Evolutionary conservation across 2,329 filamentous ascomycete species (phyloP), one percentile per base, ranked within the genome.

Genomic region (Paraconiothyrium brasiliense): DNA sequence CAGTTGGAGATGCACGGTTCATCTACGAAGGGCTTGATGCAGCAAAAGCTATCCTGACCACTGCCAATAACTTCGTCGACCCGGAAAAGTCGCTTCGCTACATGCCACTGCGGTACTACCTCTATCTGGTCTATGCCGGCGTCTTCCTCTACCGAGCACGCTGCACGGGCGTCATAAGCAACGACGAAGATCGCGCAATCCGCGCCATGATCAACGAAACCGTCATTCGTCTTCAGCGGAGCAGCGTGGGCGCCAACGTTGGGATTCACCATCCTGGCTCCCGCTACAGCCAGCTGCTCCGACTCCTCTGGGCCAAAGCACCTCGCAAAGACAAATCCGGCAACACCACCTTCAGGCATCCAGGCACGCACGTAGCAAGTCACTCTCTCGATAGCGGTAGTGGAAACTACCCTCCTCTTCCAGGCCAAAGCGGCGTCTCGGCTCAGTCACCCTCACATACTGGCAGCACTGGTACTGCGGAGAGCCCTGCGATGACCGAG

Each of bases 1-100:
- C 81, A 2, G 81, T 83, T 1, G 80, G 81, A 10, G 82, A 84
- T 58, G 82, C 81, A 1, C 73, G 82, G 2, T 84, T 84, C 71
- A 84, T 84, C 54, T 84, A 83, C 67, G 82, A 84, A 69, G 81
- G 81, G 0, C 76, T 84, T 4, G 82, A 84, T 60, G 82, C 82
- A 0, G 82, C 82, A 8, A 84, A 84, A 69, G 81, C 80, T 24
- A 77, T 84, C 14, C 73, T 84, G 3, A 83, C 80, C n/a, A 84
- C 82, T 37, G 78, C 81, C 52, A 84, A 83, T 70, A 83, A 81
- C 52, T 84, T 83, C 58, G 81, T 84, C 24, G 80, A 83, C 59
- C 80, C 82, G 0, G 82, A 83, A 60, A 79, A 79, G 62, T 73
- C 77, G 1, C 72, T 84, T 0, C 79, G 82, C 35, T 83, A 79